Evolutionary conservation across 805 yeast genomes (phyloP).

Genomic region (Candida oleophila): DNA sequence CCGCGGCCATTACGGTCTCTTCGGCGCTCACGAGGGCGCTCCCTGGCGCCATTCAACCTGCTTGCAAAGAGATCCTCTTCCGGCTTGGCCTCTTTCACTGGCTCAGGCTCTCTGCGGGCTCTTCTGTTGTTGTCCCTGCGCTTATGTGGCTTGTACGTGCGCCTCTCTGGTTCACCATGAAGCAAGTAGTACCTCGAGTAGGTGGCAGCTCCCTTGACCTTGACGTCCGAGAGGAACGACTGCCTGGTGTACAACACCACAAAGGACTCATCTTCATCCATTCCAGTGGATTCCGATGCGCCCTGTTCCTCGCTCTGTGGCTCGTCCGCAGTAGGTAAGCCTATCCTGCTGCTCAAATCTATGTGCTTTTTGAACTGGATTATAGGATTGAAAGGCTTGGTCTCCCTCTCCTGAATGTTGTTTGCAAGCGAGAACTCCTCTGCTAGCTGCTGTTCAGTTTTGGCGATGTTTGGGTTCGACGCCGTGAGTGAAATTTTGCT

Average conservation of each 20-base stretch:
- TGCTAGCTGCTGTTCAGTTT: conserved; percentile 11
- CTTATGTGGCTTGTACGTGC: conserved; percentile 17
- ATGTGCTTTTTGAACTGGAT: conserved; percentile 32
- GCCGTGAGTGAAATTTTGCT: conserved; percentile 27
- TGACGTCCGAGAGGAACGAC: conserved; percentile 53
- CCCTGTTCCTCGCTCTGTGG: conserved; percentile 8
- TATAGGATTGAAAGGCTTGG: conserved; percentile 40
- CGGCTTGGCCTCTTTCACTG: conserved; percentile 9
- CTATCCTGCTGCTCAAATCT: conserved; percentile 29
- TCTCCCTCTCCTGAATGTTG: conserved; percentile 35
- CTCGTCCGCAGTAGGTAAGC: conserved; percentile 12
- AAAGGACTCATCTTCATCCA: conserved; percentile 30
- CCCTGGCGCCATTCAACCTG: no score
- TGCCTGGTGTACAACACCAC: conserved; percentile 45
- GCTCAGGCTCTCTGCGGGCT: conserved; percentile 1
- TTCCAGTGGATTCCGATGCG: conserved; percentile 23
- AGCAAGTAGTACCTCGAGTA: conserved; percentile 63
- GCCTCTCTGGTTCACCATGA: conserved; percentile 68
- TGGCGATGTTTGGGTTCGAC: conserved; percentile 12
- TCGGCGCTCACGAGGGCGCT: no score
- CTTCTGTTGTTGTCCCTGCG: conserved; percentile 5
- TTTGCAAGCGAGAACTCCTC: conserved; percentile 13
- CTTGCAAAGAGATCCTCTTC: conserved; percentile 38
- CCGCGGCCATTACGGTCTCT: neutral
- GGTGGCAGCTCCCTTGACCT: conserved; percentile 54